These are phyloP conservation scores for Celoporthe dispersa DNA, from an alignment of 2,329 filamentous ascomycete species.

Conservation along the genomic window DNA sequence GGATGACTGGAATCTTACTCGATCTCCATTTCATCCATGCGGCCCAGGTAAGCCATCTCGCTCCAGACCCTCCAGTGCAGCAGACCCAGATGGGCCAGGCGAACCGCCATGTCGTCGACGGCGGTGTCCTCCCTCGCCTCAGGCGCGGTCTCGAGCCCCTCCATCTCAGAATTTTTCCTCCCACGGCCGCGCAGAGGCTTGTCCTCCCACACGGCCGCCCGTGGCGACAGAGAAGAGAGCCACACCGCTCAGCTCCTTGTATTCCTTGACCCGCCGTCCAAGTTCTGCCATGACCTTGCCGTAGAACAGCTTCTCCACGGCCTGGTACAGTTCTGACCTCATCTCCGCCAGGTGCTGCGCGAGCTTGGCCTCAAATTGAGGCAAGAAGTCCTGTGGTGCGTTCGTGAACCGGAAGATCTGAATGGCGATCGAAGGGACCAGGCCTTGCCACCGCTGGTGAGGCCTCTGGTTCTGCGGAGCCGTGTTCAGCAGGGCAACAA, in stretches of 20 bases:
- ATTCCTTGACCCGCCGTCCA: constrained; percentile 55
- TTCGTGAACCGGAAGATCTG: constrained; percentile 63
- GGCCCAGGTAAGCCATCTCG: constrained; percentile 68
- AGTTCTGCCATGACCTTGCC: constrained; percentile 54
- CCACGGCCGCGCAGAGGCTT: constrained; percentile 39
- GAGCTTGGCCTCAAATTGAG: constrained; percentile 55
- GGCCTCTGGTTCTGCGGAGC: constrained; percentile 48
- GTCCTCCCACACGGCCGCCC: constrained; percentile 50
- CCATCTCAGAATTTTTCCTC: constrained; percentile 38
- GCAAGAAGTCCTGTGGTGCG: constrained; percentile 52
- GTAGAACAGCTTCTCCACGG: constrained; percentile 56
- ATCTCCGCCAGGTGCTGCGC: constrained; percentile 49
- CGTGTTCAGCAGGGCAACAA: constrained; percentile 60
- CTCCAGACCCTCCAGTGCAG: constrained; percentile 92
- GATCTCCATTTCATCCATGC: constrained; percentile 37
- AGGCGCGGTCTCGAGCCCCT: constrained; percentile 34
- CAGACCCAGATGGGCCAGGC: constrained; percentile 80
- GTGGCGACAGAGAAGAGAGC: constrained; percentile 61
- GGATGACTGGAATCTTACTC: constrained; percentile 13
- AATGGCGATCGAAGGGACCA: constrained; percentile 58
- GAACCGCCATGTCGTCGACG: constrained; percentile 71
- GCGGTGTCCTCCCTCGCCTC: constrained; percentile 57
- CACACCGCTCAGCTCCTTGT: constrained; percentile 56
- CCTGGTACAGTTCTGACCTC: constrained; percentile 49
- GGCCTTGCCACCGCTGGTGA: constrained; percentile 54